Evolutionary conservation across 768 basidiomycete species (phyloP).

Genomic region (Calocybe gangraenosa): DNA sequence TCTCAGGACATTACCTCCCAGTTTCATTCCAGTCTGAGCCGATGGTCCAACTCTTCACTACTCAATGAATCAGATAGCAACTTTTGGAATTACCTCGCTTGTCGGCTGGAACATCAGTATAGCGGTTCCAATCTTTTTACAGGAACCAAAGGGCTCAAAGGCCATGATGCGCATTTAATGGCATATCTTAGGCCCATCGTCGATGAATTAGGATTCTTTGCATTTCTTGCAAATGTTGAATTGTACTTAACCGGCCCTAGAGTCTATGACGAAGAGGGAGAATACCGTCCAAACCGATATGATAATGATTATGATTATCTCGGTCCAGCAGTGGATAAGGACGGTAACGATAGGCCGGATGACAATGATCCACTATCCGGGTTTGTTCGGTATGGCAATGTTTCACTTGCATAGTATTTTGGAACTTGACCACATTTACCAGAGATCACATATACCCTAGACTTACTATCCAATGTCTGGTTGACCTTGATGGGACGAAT

Average conservation of each 20-base stretch:
- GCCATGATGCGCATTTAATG: constrained; percentile 18
- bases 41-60: constrained; percentile 2
- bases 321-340: constrained; percentile 18
- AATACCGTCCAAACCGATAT: constrained; percentile 1
- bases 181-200: constrained; percentile 6
- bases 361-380: constrained; percentile 19
- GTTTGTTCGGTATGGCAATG: too few relatives aligned
- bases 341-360: constrained; percentile 17
- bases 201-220: constrained; percentile 10
- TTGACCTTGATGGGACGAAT: constrained; percentile 30
- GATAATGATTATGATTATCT: constrained; percentile 5
- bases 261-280: constrained; percentile 5
- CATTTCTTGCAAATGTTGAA: constrained; percentile 9
- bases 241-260: neutral
- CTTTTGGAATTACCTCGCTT: constrained; percentile 15
- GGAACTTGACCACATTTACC: too few relatives aligned
- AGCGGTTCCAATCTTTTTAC: constrained; percentile 20
- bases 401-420: too few relatives aligned
- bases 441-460: too few relatives aligned
- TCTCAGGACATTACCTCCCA: constrained; percentile 14
- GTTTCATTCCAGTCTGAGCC: constrained; percentile 29
- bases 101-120: constrained; percentile 32
- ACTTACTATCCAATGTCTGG: constrained; percentile 23
- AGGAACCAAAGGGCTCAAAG: constrained; percentile 15
- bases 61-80: too few relatives aligned